Evolutionary conservation across 1,284 basidiomycete species (phyloP), one percentile per base, ranked within the genome.

Genomic region (Abortiporus biennis): DNA sequence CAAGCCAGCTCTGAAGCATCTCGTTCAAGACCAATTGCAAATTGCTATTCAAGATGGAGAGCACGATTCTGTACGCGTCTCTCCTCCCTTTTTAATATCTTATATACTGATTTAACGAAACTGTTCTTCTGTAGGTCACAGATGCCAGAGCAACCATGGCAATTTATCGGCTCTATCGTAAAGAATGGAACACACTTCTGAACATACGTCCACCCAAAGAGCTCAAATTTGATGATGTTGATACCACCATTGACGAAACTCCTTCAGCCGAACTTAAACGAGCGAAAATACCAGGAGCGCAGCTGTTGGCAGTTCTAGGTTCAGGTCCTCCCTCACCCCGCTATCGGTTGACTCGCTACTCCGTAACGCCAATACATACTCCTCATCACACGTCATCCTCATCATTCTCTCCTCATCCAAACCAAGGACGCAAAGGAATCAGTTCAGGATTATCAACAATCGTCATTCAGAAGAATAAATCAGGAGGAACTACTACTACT

Each of bases 101-200:
- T 29, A 15, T 27, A 27, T 16, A 21, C 2, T n/a, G 20, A 8
- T 24, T 4, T 25, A 8, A 29, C 41, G 41, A 29, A 42, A 41
- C 27, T 19, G 27, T 29, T 29, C 8, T 17, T 11, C 41, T 38
- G 33, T 29, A 94, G 92, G 80, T 95, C 5, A 91, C 83, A 19
- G 94, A 99, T 59, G 94, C 95, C 1, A 74, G 92, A 36, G 93
- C 94, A 0, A 92, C 95, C 0, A 98, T 99, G 92, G 94, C 92
- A 0, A 68, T 98, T 19, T 99, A 90, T 63, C 74, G 92, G 5
- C 61, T 95, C n/a, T 77, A 95, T 60, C 85, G 88, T 55, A 78
- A 79, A 45, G 76, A 80, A 40, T 98, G 92, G 92, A 93, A 98
- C 50, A 6, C 25, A 20, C 20, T n/a, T 12, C 2, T 23, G 40